phyloP scores from a whole-genome alignment of 495 filamentous ascomycete genomes.

The Aspergillus incahuasiensis region DNA sequence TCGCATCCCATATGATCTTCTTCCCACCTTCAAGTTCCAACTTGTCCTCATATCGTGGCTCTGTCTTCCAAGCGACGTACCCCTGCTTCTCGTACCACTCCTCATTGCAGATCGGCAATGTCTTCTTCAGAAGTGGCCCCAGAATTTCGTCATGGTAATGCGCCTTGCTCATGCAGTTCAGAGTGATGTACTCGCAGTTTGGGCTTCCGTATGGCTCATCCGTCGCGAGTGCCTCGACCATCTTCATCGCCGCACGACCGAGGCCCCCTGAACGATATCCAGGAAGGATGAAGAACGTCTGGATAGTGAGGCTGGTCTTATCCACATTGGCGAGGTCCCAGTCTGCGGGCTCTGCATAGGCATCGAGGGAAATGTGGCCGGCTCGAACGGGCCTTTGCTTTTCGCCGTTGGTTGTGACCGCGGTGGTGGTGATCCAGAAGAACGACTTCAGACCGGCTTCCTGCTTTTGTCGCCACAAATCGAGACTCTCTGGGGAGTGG shows the following conservation, averaged over 20 bases:
- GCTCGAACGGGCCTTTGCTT: slow-evolving; percentile 7
- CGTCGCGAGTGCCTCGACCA: slow-evolving; percentile 17
- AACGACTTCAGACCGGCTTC: slow-evolving; percentile 20
- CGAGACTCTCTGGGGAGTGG: slow-evolving; percentile 10
- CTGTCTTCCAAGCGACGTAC: slow-evolving; percentile 29
- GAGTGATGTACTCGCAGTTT: slow-evolving; percentile 19
- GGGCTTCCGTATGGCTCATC: slow-evolving; percentile 21
- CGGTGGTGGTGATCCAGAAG: slow-evolving; percentile 18
- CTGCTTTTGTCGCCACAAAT: slow-evolving; percentile 16
- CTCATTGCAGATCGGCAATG: slow-evolving; percentile 21
- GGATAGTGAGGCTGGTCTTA: slow-evolving; percentile 18
- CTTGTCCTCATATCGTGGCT: slow-evolving; percentile 17
- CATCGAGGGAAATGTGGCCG: slow-evolving; percentile 27
- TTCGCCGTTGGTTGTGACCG: neutral
- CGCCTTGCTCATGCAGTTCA: slow-evolving; percentile 24
- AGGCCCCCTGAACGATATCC: slow-evolving; percentile 17
- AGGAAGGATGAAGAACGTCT: slow-evolving; percentile 23
- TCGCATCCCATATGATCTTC: slow-evolving; percentile 14
- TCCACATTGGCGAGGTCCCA: slow-evolving; percentile 16
- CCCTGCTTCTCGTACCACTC: slow-evolving; percentile 31
- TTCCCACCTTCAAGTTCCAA: slow-evolving; percentile 12
- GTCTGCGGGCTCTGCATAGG: slow-evolving; percentile 19
- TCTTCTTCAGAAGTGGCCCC: slow-evolving; percentile 17
- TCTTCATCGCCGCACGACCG: slow-evolving; percentile 18
- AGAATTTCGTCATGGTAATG: slow-evolving; percentile 24